These are phyloP conservation scores for Arctium lappa DNA, from an alignment of 129 eudicot species.

Conservation along the genomic window DNA sequence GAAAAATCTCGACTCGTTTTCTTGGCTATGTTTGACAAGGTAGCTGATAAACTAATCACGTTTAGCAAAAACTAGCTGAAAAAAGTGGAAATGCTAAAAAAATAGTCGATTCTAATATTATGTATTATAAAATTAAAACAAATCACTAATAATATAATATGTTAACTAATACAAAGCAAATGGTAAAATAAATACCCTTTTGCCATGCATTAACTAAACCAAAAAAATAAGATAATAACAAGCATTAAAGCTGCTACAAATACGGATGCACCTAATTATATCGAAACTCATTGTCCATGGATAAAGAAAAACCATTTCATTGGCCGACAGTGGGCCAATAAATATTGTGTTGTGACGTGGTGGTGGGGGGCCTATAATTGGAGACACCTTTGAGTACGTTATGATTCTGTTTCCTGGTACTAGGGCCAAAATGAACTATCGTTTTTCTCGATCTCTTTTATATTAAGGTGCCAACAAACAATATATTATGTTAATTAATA, in stretches of 20 bases:
- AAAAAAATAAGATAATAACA: constrained; percentile 10
- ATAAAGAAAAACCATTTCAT: background rate
- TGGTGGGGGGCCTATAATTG: background rate
- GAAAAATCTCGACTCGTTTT: background rate
- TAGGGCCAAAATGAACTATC: background rate
- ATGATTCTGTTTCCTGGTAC: background rate
- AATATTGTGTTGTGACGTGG: background rate
- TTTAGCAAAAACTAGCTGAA: too few relatives aligned
- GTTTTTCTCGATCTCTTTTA: too few relatives aligned
- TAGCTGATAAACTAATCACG: too few relatives aligned
- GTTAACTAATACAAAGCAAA: background rate
- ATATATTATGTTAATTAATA: too few relatives aligned
- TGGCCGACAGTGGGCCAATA: background rate
- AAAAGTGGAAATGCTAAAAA: too few relatives aligned
- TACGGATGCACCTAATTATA: background rate
- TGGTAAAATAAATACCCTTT: background rate
- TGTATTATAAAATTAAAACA: background rate
- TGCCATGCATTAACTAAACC: constrained; percentile 9
- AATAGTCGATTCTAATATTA: background rate
- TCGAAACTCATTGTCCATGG: background rate
- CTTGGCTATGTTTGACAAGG: background rate
- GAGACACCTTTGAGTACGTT: background rate
- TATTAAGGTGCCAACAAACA: too few relatives aligned
- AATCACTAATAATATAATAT: background rate
- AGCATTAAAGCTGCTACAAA: constrained; percentile 1